These are phyloP conservation scores for Aspergillus clavatus DNA, from an alignment of 2,329 filamentous ascomycete genomes.

Conservation along the genomic window DNA sequence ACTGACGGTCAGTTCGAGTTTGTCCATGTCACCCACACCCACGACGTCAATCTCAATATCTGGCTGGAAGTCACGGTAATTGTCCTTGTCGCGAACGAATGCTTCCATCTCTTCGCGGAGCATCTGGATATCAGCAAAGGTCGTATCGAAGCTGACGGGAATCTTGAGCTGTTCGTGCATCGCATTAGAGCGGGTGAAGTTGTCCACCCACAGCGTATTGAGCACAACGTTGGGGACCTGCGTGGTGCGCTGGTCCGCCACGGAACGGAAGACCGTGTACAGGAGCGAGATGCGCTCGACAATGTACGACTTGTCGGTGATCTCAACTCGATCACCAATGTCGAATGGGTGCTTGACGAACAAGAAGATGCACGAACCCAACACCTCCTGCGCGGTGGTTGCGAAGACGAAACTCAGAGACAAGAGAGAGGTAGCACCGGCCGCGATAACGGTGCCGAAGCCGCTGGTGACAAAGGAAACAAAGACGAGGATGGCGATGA, in stretches of 20 bases:
- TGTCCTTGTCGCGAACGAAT: slow-evolving; percentile 79
- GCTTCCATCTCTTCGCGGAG: slow-evolving; percentile 77
- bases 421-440: slow-evolving; percentile 83
- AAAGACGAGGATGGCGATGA: slow-evolving; percentile 80
- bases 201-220: slow-evolving; percentile 93
- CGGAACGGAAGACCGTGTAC: slow-evolving; percentile 84
- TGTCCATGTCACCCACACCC: slow-evolving; percentile 79
- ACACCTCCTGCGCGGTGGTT: slow-evolving; percentile 83
- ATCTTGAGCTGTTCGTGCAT: slow-evolving; percentile 84
- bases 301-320: slow-evolving; percentile 62
- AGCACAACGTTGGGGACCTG: slow-evolving; percentile 88
- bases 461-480: slow-evolving; percentile 83
- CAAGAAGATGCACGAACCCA: slow-evolving; percentile 97
- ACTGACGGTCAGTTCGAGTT: slow-evolving; percentile 74
- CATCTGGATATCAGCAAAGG: slow-evolving; percentile 82
- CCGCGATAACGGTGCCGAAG: slow-evolving; percentile 80
- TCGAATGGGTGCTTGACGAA: slow-evolving; percentile 99
- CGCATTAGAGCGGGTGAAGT: slow-evolving; percentile 81
- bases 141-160: slow-evolving; percentile 78
- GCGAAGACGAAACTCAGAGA: slow-evolving; percentile 97
- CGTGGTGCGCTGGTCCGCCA: slow-evolving; percentile 72
- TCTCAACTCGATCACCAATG: slow-evolving; percentile 88
- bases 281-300: slow-evolving; percentile 94
- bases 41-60: slow-evolving; percentile 74
- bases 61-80: slow-evolving; percentile 83